Evolutionary conservation across 768 basidiomycete species (phyloP).

Genomic region (Mrakia frigida): DNA sequence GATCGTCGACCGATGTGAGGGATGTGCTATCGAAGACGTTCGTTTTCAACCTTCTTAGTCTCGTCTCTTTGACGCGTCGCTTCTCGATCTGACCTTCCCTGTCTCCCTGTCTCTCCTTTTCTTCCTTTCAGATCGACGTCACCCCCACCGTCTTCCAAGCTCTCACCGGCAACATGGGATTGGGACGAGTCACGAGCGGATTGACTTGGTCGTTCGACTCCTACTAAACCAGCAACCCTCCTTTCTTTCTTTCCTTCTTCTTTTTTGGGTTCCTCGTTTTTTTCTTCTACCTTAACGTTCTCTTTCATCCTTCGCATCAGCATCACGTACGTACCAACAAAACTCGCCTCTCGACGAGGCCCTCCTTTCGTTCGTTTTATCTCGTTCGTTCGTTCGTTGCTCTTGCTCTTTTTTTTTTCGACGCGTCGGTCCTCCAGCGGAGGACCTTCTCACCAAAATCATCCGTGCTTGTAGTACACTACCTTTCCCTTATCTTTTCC

Average conservation of each 20-base stretch:
- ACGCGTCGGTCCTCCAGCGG: no score
- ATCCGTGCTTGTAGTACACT: no score
- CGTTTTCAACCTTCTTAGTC: neutral
- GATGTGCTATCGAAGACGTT: slow-evolving; percentile 20
- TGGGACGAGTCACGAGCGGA: slow-evolving; percentile 5
- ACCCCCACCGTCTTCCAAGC: slow-evolving; percentile 15
- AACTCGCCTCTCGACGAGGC: no score
- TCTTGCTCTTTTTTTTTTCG: neutral
- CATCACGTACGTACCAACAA: no score
- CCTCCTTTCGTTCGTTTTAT: neutral
- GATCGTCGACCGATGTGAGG: slow-evolving; percentile 26
- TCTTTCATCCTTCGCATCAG: no score
- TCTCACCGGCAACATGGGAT: slow-evolving; percentile 12
- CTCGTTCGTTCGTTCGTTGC: neutral
- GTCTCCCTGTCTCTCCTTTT: neutral
- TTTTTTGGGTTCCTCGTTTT: neutral
- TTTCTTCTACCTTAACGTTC: neutral
- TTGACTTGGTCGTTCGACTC: slow-evolving; percentile 21
- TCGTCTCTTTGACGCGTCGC: no score
- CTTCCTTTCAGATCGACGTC: slow-evolving; percentile 16
- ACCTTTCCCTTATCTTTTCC: no score
- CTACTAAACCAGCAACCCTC: neutral
- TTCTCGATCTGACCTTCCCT: neutral
- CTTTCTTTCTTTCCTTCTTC: neutral
- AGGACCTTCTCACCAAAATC: no score